Conservation (phyloP, 2,329 filamentous ascomycete genomes). For the Aspergillaceae sp. region DNA sequence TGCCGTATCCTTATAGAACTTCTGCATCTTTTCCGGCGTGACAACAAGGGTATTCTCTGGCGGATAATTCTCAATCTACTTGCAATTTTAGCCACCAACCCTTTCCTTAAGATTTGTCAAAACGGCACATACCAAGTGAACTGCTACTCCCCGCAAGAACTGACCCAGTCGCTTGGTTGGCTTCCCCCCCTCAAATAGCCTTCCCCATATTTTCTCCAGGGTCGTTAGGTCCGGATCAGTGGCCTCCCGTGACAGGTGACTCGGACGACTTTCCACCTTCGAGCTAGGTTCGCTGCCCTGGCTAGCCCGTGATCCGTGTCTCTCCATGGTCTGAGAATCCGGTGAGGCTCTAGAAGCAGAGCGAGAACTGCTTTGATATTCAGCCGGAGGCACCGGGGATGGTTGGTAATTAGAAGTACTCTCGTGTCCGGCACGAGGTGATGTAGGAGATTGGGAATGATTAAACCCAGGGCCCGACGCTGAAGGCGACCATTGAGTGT, state of each 20-base stretch:
- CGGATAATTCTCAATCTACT: slow-evolving; percentile 60
- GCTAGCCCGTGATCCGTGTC: slow-evolving; percentile 28
- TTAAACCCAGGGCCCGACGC: slow-evolving; percentile 6
- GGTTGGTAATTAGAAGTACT: slow-evolving; percentile 10
- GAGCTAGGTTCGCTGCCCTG: slow-evolving; percentile 26
- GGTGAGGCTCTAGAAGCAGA: slow-evolving; percentile 14
- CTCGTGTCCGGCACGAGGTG: background rate
- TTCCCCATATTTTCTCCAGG: slow-evolving; percentile 67
- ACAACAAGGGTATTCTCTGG: slow-evolving; percentile 63
- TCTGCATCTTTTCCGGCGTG: slow-evolving; percentile 64
- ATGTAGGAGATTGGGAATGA: background rate
- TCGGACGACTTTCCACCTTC: slow-evolving; percentile 27
- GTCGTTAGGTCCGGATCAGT: slow-evolving; percentile 45
- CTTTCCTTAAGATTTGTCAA: background rate
- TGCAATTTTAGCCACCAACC: slow-evolving; percentile 7
- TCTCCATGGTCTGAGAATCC: slow-evolving; percentile 13
- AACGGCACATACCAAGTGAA: slow-evolving; percentile 54
- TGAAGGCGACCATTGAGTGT: background rate
- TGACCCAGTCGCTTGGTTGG: slow-evolving; percentile 61
- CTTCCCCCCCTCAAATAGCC: slow-evolving; percentile 59
- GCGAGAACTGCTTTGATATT: slow-evolving; percentile 14
- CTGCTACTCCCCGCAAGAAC: slow-evolving; percentile 64
- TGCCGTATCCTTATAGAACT: slow-evolving; percentile 61
- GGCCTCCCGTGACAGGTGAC: slow-evolving; percentile 22
- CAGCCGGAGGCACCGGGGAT: slow-evolving; percentile 11